Base-by-base conservation (phyloP, 345 rosid genomes). In the Aurinia saxatilis region DNA sequence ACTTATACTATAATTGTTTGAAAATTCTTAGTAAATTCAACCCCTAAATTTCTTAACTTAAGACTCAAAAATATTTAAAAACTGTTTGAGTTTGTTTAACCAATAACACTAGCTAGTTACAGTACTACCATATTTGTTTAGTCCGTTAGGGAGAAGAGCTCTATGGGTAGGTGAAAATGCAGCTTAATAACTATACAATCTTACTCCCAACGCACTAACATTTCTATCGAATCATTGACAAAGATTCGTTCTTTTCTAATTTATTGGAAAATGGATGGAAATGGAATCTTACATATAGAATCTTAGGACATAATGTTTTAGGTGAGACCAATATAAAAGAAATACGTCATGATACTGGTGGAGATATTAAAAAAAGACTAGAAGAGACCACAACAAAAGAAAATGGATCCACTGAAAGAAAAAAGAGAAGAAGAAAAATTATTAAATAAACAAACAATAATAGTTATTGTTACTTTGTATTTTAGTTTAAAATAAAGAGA, bases 221-320 rank as follows among this genome's bases (percentile, higher is more conserved):
- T 44, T 15, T 60, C 14, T 51, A 35, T 60, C 55, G 67, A 69
- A 52, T 61, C 67, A 60, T 27, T 25, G 37, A 60, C 48, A 53
- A 18, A 69, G 62, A 61, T 62, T 60, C 67, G 67, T 50, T 58
- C 10, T 18, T 17, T 12, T 27, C 2, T 2, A 27, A 14, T 44
- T 52, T 10, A 57, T 57, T n/a, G 49, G 42, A 60, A 69, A 45
- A 29, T 36, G 29, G 48, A 68, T 68, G 73, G 55, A 60, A 60
- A 68, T 68, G 73, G 73, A 69, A 69, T 69, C 73, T 60, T 69
- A 61, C 73, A 69, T 68, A 36, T 53, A 69, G 73, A 61, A 69
- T 69, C 73, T 69, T 69, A 61, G 62, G 67, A 69, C 73, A 69
- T 69, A 36, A 61, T 61, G 67, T 69, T 69, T 68, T 69, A 69